Base-by-base conservation (phyloP, 2,329 filamentous ascomycete species). In the Dothistroma septosporum region DNA sequence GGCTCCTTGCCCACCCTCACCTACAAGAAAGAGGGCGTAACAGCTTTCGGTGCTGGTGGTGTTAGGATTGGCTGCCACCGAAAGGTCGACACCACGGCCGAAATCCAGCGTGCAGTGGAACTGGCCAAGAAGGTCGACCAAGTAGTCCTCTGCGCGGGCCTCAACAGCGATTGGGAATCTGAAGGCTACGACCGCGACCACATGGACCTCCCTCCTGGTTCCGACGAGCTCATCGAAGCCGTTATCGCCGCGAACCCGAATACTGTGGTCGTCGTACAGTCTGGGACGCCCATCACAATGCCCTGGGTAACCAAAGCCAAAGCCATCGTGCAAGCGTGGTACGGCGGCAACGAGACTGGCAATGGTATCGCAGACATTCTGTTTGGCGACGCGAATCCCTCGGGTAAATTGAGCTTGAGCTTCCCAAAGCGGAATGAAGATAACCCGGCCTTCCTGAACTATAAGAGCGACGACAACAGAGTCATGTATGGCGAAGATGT, bases 291-390 rank as follows among this genome's bases (percentile, higher is more conserved):
- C 0, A 82, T 89, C 16, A 81, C 82, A 1, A 86, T 90, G 86
- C 87, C 87, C 16, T 92, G 88, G 89, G 83, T 79, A 1, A 78
- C 84, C 64, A 75, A 79, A 22, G 85, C 88, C 2, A 83, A 87
- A 2, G 83, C 86, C 1, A 85, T 91, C 32, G 70, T 92, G 0
- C 88, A 91, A 70, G 83, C 89, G 8, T 94, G 90, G 89, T 94
- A 92, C 69, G 89, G 90, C 62, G 90, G 91, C n/a, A 91, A 94
- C 69, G 90, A 94, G 77, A 88, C 87, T 5, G 91, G 90, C 6
- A 91, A 92, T 70, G 87, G 86, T 11, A 87, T 95, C 63, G 89
- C 88, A 0, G 90, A 93, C 66, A 82, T 93, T 1, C 79, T 93
- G 0, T 89, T 90, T 64, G 88, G 89, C 53, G 83, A 87, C 63